A percentile compares a stretch with the other conserved stretches of the same genome.
Conservation (phyloP, 371 early-diverging fungal species). For the Mortierella sp. region DNA sequence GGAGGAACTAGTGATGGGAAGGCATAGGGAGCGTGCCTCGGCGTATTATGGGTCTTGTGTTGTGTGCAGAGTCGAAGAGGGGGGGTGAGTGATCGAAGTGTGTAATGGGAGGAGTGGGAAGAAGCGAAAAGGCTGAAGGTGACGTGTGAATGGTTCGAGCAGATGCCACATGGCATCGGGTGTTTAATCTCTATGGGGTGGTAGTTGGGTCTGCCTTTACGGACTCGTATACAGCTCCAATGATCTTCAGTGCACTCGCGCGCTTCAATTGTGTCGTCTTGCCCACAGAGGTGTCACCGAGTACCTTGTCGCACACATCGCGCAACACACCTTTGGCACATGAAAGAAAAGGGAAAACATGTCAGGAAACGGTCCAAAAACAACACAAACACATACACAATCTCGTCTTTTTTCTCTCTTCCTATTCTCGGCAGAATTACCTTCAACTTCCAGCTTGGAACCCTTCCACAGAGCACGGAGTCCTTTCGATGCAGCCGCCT, state of each 20-base stretch:
- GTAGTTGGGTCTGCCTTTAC: slow-evolving; percentile 62
- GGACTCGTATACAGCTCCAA: slow-evolving; percentile 76
- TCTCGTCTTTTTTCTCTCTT: background rate
- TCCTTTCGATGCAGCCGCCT: slow-evolving; percentile 79
- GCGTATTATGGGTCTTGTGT: too few relatives aligned
- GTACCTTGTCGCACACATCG: slow-evolving; percentile 88
- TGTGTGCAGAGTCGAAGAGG: background rate
- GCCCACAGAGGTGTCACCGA: slow-evolving; percentile 69
- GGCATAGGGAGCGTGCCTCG: too few relatives aligned
- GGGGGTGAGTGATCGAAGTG: background rate
- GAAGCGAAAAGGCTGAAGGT: background rate
- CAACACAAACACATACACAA: slow-evolving; percentile 1
- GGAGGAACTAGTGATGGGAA: background rate
- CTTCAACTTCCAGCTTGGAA: slow-evolving; percentile 93
- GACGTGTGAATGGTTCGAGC: background rate
- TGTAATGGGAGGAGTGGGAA: background rate
- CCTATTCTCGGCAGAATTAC: slow-evolving; percentile 8
- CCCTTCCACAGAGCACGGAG: slow-evolving; percentile 94
- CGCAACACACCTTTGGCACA: slow-evolving; percentile 72
- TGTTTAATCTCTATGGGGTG: background rate
- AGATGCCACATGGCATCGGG: slow-evolving; percentile 11
- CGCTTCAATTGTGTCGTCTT: slow-evolving; percentile 67
- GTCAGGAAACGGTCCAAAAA: background rate
- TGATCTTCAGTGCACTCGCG: slow-evolving; percentile 75
- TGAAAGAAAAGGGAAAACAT: background rate